Conservation (phyloP, 768 basidiomycete genomes). For the Favolaschia claudopus region DNA sequence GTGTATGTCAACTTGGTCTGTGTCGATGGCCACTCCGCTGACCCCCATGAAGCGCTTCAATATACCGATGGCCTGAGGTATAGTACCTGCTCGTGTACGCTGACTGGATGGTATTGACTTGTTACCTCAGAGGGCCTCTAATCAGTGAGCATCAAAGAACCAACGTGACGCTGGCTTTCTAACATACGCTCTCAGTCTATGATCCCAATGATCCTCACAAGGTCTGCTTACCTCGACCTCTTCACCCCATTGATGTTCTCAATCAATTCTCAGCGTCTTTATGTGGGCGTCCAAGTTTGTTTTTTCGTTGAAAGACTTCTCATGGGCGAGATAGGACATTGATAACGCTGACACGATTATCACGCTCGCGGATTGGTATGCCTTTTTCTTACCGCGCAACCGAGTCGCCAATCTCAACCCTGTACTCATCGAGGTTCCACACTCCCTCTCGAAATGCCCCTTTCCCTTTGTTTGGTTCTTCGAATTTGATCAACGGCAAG, state of each 20-base stretch:
- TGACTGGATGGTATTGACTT: too few relatives aligned
- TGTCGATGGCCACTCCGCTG: not conserved
- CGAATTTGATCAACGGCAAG: slow-evolving; percentile 41
- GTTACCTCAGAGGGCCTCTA: too few relatives aligned
- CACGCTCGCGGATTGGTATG: slow-evolving; percentile 12
- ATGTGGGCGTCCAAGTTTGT: too few relatives aligned
- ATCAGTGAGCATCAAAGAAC: too few relatives aligned
- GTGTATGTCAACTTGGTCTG: not conserved
- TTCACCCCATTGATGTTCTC: too few relatives aligned
- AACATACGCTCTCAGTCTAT: too few relatives aligned
- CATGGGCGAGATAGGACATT: not conserved
- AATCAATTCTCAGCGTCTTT: too few relatives aligned
- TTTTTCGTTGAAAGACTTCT: not conserved
- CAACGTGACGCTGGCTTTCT: too few relatives aligned
- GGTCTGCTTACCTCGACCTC: too few relatives aligned
- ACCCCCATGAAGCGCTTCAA: slow-evolving; percentile 10
- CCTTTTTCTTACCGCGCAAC: not conserved
- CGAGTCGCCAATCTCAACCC: not conserved
- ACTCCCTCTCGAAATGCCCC: not conserved
- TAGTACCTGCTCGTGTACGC: too few relatives aligned
- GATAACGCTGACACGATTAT: slow-evolving; percentile 8
- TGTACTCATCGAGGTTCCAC: slow-evolving; percentile 21
- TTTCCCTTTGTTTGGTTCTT: slow-evolving; percentile 34
- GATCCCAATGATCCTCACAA: too few relatives aligned
- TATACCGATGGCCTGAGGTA: slow-evolving; percentile 13